Conservation (phyloP, 2,329 filamentous ascomycete species). For the Atkinsonella texensis region DNA sequence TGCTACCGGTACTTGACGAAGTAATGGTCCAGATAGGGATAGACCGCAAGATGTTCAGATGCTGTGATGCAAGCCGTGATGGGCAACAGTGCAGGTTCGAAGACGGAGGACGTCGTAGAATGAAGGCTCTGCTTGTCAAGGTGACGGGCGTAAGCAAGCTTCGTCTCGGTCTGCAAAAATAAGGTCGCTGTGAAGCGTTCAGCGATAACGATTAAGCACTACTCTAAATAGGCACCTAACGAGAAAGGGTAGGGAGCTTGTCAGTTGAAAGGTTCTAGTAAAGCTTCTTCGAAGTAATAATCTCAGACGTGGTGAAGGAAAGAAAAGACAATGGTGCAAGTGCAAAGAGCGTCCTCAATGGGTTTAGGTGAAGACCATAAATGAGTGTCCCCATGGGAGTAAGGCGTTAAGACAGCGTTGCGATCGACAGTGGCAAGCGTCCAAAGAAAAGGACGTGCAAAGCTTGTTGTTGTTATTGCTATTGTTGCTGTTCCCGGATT, state of each 20-base stretch:
- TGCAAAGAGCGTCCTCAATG: slow-evolving; percentile 15
- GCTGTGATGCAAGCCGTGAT: slow-evolving; percentile 23
- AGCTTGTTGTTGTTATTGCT: not conserved
- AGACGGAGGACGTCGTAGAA: not conserved
- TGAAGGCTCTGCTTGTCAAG: too few relatives aligned
- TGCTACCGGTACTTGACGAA: slow-evolving; percentile 15
- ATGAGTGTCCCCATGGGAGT: not conserved
- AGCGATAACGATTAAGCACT: slow-evolving; percentile 1
- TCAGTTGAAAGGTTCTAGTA: not conserved
- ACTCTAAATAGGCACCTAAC: slow-evolving; percentile 1
- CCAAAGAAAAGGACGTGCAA: not conserved
- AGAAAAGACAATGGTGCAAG: slow-evolving; percentile 12
- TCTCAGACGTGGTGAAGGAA: not conserved
- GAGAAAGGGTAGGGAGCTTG: not conserved
- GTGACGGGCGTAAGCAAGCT: not conserved
- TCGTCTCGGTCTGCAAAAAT: slow-evolving; percentile 1
- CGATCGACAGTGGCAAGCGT: not conserved
- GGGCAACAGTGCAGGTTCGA: slow-evolving; percentile 17
- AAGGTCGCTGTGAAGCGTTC: slow-evolving; percentile 1
- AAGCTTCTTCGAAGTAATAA: not conserved
- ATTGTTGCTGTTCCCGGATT: too few relatives aligned
- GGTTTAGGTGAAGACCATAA: not conserved
- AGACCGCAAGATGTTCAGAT: slow-evolving; percentile 16
- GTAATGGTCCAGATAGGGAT: slow-evolving; percentile 12
- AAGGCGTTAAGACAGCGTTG: not conserved